Evolutionary conservation across 495 filamentous ascomycete genomes (phyloP), one percentile per base, ranked within the genome.

Genomic region (Copromyces sp.): DNA sequence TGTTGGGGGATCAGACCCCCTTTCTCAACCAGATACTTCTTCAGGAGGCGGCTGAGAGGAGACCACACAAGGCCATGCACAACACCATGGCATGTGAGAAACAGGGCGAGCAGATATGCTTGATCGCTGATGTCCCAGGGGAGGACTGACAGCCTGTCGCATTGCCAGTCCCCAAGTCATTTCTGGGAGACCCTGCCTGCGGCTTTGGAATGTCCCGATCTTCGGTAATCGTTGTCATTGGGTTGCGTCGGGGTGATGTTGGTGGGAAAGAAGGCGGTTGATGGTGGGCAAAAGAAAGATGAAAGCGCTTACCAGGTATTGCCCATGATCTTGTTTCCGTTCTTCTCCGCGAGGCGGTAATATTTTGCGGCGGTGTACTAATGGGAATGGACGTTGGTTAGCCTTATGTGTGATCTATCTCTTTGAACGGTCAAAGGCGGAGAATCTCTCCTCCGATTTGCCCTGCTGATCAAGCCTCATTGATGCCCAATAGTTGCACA

Each of bases 291-390:
- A 69, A 38, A 72, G 39, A 12, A 68, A 40, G 70, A 69, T 68
- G 35, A 70, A n/a, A 70, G 69, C 17, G 68, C 93, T 84, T 90
- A 98, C 95, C 95, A 99, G 69, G 93, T 93, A 83, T 98, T 99
- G 40, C 95, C 95, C 72, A 98, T 84, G 59, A 89, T 93, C 84
- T 97, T 97, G 80, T 88, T 91, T 45, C 95, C 95, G 76, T 90
- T 91, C 77, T 92, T 82, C 83, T 99, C 95, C 44, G 95, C 95
- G 75, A 94, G 87, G 75, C 95, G 93, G 81, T 97, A 94, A 83
- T 97, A 98, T 85, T 91, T 92, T 72, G 96, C 96, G 68, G 94
- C 90, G 80, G 87, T 89, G 82, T 88, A 94, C 93, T 96, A 83
- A 79, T 75, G 45, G 72, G 76, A 72, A 70, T 70, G 71, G 74